These are phyloP conservation scores for Hypoxylon lienhwacheense DNA, from an alignment of 495 filamentous ascomycete species.

Conservation along the genomic window DNA sequence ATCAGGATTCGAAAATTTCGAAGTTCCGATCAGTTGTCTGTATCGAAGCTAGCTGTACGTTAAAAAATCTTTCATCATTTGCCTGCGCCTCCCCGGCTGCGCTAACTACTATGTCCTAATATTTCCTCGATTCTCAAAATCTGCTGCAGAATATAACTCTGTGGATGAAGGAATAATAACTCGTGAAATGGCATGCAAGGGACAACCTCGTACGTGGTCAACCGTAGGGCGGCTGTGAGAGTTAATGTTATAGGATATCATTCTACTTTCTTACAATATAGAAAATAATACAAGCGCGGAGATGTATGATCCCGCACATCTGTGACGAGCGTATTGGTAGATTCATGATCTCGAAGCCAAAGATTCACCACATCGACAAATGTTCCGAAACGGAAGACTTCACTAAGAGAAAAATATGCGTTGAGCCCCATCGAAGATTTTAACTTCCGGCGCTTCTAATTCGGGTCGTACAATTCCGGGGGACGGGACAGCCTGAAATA, in stretches of 20 bases:
- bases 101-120: neutral
- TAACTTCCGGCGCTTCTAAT: slow-evolving; percentile 13
- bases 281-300: neutral
- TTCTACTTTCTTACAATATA: no score
- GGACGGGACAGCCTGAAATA: slow-evolving; percentile 23
- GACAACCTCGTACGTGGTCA: no score
- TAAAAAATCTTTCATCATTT: slow-evolving; percentile 1
- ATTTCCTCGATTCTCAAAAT: no score
- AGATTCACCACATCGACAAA: neutral
- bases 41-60: no score
- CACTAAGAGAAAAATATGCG: neutral
- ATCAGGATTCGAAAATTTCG: no score
- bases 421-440: slow-evolving; percentile 8
- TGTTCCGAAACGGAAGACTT: slow-evolving; percentile 33
- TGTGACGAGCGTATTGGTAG: slow-evolving; percentile 13
- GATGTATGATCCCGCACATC: slow-evolving; percentile 2
- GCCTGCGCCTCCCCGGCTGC: slow-evolving; percentile 12
- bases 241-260: no score
- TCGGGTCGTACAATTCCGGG: slow-evolving; percentile 11
- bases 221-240: no score
- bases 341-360: neutral
- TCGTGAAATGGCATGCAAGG: no score
- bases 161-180: neutral
- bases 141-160: no score
- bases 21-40: no score